These are phyloP conservation scores for Volvox reticuliferus DNA, from an alignment of 139 green algal genomes.

Conservation along the genomic window DNA sequence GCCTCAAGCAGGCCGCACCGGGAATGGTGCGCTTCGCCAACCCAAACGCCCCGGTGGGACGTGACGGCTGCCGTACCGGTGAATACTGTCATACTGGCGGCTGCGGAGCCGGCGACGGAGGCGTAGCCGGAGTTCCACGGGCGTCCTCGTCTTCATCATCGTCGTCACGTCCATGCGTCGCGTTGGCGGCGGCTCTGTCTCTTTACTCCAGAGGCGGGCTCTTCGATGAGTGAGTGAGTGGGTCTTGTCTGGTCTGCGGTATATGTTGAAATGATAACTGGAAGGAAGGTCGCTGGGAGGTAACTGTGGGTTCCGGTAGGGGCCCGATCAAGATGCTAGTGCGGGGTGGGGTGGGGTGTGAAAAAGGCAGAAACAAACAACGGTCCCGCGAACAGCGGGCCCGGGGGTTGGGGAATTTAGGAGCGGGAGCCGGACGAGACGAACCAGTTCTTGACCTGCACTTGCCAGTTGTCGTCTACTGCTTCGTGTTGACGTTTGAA, in stretches of 20 bases:
- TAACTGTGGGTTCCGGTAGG: background rate
- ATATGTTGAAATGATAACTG: background rate
- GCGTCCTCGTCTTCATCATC: no score
- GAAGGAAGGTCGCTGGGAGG: background rate
- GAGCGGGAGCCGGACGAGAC: no score
- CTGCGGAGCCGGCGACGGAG: background rate
- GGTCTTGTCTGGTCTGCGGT: background rate
- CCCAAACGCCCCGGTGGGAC: background rate
- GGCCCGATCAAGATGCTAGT: background rate
- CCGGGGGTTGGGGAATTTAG: no score
- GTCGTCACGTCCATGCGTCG: background rate
- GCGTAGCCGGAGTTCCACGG: background rate
- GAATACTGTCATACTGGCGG: background rate
- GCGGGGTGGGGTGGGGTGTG: background rate
- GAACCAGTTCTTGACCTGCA: background rate
- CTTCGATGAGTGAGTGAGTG: constrained; percentile 32
- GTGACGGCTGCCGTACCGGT: background rate
- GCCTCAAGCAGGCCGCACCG: background rate
- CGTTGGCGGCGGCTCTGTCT: constrained; percentile 34
- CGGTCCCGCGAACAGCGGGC: background rate
- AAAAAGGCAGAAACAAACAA: background rate
- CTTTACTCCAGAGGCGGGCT: background rate
- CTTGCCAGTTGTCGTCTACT: background rate
- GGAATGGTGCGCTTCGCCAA: constrained; percentile 1
- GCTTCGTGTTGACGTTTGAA: background rate